Conservation (phyloP, 306 rosid species). For the Castanea mollissima region DNA sequence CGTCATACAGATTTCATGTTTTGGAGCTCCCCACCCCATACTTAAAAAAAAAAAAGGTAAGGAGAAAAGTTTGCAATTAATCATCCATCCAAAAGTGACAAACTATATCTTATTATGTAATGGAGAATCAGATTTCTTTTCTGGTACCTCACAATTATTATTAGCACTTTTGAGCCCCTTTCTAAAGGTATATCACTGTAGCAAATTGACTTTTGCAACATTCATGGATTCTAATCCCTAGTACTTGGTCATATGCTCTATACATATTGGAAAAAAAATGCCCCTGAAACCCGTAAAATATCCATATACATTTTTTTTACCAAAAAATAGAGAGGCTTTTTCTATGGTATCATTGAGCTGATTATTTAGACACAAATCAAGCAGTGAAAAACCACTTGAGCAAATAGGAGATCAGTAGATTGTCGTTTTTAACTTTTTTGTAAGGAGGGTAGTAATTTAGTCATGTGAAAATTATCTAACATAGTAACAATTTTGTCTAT, state of each 20-base stretch:
- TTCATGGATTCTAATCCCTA: not conserved
- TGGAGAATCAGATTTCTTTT: not conserved
- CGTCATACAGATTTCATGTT: too few relatives aligned
- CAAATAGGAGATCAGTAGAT: not conserved
- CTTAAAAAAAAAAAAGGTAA: too few relatives aligned
- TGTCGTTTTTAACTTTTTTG: not conserved
- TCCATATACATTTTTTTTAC: not conserved
- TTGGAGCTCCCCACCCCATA: too few relatives aligned
- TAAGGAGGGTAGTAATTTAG: not conserved
- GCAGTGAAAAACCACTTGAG: not conserved
- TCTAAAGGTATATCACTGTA: not conserved
- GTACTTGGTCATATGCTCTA: not conserved
- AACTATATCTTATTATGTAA: not conserved
- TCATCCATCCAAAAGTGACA: not conserved
- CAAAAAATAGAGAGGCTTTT: not conserved
- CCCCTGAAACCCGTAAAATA: not conserved
- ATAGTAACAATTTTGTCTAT: not conserved
- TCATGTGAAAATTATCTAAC: not conserved
- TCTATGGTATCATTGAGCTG: not conserved
- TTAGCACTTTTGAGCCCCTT: not conserved
- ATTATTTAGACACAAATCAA: not conserved
- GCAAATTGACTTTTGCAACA: not conserved
- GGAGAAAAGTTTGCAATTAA: not conserved
- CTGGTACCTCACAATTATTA: not conserved
- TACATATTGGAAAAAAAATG: not conserved